A percentile compares a stretch with the other conserved stretches of the same genome.
phyloP scores from a whole-genome alignment of 2,329 filamentous ascomycete species.

The Calonectria henricotiae region DNA sequence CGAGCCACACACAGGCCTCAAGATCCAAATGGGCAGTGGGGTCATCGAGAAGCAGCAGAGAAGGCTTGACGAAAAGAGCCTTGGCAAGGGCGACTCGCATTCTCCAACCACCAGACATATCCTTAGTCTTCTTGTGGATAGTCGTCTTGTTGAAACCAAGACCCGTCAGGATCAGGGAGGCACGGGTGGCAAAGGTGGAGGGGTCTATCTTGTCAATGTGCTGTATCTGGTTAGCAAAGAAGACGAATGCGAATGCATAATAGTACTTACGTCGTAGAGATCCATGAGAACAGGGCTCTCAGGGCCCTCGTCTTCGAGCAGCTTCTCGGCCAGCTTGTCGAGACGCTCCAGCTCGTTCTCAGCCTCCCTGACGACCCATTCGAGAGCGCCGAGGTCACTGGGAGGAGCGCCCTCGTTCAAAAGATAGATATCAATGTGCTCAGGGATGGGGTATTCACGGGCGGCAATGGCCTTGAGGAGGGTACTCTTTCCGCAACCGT shows the following conservation, averaged over 20 bases:
- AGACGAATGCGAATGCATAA: background rate
- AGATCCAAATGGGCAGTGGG: conserved; percentile 99
- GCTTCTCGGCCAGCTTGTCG: conserved; percentile 89
- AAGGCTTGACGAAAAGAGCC: conserved; percentile 98
- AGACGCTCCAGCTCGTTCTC: conserved; percentile 93
- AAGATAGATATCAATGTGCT: conserved; percentile 98
- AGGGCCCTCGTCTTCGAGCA: conserved; percentile 92
- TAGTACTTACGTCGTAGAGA: conserved; percentile 86
- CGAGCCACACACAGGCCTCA: conserved; percentile 99
- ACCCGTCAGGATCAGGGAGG: conserved; percentile 97
- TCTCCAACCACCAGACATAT: conserved; percentile 99
- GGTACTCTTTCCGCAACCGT: conserved; percentile 99
- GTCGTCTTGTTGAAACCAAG: conserved; percentile 99
- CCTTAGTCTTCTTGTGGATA: conserved; percentile 99
- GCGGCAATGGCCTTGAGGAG: conserved; percentile 93
- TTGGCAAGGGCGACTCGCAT: conserved; percentile 99
- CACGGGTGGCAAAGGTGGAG: conserved; percentile 95
- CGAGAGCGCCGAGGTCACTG: conserved; percentile 89
- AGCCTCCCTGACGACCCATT: conserved; percentile 97
- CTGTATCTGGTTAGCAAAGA: conserved; percentile 63
- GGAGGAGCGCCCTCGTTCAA: conserved; percentile 97
- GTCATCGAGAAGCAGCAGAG: conserved; percentile 95
- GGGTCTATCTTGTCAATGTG: conserved; percentile 99
- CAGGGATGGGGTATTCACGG: conserved; percentile 95
- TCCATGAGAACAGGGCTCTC: conserved; percentile 93